Evolutionary conservation across 768 basidiomycete species (phyloP), one percentile per base, ranked within the genome.

Genomic region (Trametes cingulata): DNA sequence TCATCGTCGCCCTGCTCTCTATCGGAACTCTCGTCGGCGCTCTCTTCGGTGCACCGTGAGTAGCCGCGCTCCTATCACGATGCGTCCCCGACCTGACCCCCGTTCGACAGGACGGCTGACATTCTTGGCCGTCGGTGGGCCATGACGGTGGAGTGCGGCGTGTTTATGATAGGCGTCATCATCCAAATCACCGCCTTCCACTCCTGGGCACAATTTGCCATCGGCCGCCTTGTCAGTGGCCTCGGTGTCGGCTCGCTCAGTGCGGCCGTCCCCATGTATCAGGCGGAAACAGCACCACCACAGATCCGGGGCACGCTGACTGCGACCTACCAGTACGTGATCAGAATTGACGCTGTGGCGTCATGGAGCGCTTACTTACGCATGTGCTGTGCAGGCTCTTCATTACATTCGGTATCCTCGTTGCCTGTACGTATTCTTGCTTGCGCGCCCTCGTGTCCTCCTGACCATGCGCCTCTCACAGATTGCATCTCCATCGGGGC

Each of bases 401-500:
- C 72, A 87, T 88, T 65, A 88, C 87, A 0, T 78, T 86, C 61
- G 88, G 88, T 67, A 88, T 87, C 62, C 78, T 88, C 33, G 79
- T 87, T 41, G 84, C 87, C 35, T 87, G 82, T 83, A 63, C 48
- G 80, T 75, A 6, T 56, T 9, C 36, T 25, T 19, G 17, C 48
- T 41, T 35, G 6, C 25, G 15, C 58, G 46, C 20, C n/a, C 33
- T 14, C 9, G 6, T 27, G 60, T 46, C 19, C 45, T 42, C 39
- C 52, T 68, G 40, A 45, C 40, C 54, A 35, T 19, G 33, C 36
- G 24, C 33, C 15, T n/a, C 6, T 36, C 27, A 8, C 49, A 84
- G 83, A 88, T 69, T 83, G 81, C 63, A 85, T 90, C 52, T 82
- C 80, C n/a, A 83, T 89, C 62, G 89, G 84, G n/a, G 82, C 89